A percentile compares a stretch with the other conserved stretches of the same genome.
Conservation (phyloP, 1,139 yeast genomes). For the Geotrichum restrictum region DNA sequence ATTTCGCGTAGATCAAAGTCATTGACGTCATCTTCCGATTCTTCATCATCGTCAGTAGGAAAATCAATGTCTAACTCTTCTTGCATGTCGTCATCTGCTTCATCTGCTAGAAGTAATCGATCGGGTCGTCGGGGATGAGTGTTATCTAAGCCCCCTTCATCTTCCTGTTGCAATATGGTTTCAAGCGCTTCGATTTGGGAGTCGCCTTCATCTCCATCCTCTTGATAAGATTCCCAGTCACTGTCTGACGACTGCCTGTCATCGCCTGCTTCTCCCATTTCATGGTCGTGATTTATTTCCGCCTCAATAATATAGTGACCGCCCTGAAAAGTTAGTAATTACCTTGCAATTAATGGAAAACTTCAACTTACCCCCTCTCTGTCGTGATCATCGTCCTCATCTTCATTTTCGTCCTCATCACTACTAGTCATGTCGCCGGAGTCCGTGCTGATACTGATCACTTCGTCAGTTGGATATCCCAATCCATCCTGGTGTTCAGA, state of each 20-base stretch:
- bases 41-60: conserved; percentile 27
- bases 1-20: conserved; percentile 6
- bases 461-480: conserved; percentile 32
- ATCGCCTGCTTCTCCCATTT: conserved; percentile 17
- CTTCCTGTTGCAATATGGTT: conserved; percentile 23
- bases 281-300: conserved; percentile 13
- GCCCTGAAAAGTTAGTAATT: conserved; percentile 7
- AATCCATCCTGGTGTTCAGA: conserved; percentile 36
- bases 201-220: conserved; percentile 32
- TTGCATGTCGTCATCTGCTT: conserved; percentile 19
- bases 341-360: background rate
- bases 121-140: conserved; percentile 14
- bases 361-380: conserved; percentile 11
- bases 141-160: conserved; percentile 23
- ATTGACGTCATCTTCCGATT: conserved; percentile 37
- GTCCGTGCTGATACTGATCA: conserved; percentile 20
- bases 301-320: conserved; percentile 12
- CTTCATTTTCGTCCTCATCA: conserved; percentile 35
- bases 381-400: conserved; percentile 27
- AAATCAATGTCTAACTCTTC: conserved; percentile 23
- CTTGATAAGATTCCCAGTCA: conserved; percentile 33
- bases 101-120: conserved; percentile 14
- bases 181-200: conserved; percentile 29
- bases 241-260: conserved; percentile 37
- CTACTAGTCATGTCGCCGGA: conserved; percentile 25